A percentile compares a stretch with the other conserved stretches of the same genome.
Evolutionary conservation across 768 basidiomycete species (phyloP).

Genomic region (Termitomyces sp.): DNA sequence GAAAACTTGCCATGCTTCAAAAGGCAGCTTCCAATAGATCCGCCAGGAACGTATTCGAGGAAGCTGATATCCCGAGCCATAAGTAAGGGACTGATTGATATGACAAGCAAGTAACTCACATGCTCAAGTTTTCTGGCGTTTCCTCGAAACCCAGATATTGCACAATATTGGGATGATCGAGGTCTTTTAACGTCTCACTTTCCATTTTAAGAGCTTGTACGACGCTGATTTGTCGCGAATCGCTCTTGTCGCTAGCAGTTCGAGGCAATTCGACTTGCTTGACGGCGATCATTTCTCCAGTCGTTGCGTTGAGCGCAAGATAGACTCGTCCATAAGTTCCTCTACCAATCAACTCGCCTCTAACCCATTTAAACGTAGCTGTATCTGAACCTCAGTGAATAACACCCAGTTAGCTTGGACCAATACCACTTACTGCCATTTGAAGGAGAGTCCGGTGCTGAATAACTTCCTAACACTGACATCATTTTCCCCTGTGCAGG

Average conservation of each 20-base stretch:
- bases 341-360: constrained; percentile 95
- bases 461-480: constrained; percentile 29
- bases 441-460: constrained; percentile 55
- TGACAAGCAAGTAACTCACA: constrained; percentile 48
- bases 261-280: constrained; percentile 97
- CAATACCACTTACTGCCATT: constrained; percentile 53
- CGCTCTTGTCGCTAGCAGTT: constrained; percentile 87
- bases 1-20: constrained; percentile 91
- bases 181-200: constrained; percentile 92
- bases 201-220: constrained; percentile 93
- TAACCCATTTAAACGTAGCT: constrained; percentile 98
- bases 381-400: constrained; percentile 17
- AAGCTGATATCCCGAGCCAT: constrained; percentile 51
- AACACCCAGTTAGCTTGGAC: background rate
- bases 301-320: constrained; percentile 91
- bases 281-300: constrained; percentile 98
- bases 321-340: constrained; percentile 97
- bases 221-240: constrained; percentile 75
- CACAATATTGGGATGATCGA: constrained; percentile 97
- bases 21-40: constrained; percentile 87
- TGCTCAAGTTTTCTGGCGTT: constrained; percentile 82
- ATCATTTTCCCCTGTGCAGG: constrained; percentile 56
- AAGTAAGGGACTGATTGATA: background rate
- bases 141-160: constrained; percentile 96
- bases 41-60: constrained; percentile 98